These are phyloP conservation scores for Penicillium sp. DNA, from an alignment of 2,329 filamentous ascomycete species.

Conservation along the genomic window DNA sequence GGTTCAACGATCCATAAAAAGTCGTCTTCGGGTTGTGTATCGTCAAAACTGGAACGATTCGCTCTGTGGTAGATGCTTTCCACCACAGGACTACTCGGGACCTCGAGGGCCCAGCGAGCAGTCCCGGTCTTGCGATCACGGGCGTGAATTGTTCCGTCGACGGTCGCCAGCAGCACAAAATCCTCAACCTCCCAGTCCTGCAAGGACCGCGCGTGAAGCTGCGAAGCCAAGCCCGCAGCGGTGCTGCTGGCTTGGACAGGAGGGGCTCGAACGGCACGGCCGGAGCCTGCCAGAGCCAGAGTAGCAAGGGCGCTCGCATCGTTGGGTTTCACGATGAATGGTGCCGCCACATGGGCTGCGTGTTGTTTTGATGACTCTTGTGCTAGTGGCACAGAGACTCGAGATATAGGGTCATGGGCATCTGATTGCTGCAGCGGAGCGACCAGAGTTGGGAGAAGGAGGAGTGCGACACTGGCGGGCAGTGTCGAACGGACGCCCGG, in stretches of 20 bases:
- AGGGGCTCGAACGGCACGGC: conserved; percentile 89
- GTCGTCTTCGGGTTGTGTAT: conserved; percentile 68
- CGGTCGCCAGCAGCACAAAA: conserved; percentile 99
- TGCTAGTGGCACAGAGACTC: conserved; percentile 30
- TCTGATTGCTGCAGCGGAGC: conserved; percentile 63
- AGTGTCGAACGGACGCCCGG: conserved; percentile 57
- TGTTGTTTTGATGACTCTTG: conserved; percentile 14
- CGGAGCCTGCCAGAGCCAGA: conserved; percentile 82
- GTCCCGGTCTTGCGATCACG: conserved; percentile 83
- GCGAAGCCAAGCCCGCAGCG: conserved; percentile 70
- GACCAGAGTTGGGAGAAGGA: conserved; percentile 61
- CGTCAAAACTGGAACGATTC: conserved; percentile 63
- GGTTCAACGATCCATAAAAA: conserved; percentile 96
- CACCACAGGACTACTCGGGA: conserved; percentile 78
- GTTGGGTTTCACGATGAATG: conserved; percentile 43
- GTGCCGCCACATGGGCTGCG: conserved; percentile 20
- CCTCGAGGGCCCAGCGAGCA: conserved; percentile 80
- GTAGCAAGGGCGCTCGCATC: conserved; percentile 96
- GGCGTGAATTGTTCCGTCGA: conserved; percentile 95
- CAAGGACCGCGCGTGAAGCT: conserved; percentile 92
- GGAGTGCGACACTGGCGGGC: conserved; percentile 58
- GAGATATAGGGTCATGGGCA: conserved; percentile 28
- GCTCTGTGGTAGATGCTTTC: conserved; percentile 79
- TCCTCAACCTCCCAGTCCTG: conserved; percentile 99
- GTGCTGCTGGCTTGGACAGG: conserved; percentile 67